A percentile compares a stretch with the other conserved stretches of the same genome.
Conservation (phyloP, 768 basidiomycete genomes). For the Gloeopeniophorella convolvens region DNA sequence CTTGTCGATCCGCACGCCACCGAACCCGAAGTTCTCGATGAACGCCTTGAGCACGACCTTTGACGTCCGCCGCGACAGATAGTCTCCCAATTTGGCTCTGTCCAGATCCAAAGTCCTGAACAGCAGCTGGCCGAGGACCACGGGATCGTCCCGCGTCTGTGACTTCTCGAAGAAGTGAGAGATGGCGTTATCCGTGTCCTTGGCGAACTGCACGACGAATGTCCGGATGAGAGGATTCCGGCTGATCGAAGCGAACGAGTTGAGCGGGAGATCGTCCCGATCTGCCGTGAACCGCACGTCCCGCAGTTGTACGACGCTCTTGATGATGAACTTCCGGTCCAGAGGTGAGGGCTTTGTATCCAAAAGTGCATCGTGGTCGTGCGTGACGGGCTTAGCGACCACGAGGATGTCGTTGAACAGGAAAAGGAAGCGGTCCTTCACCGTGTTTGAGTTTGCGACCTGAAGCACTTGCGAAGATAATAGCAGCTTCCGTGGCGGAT, state of each 20-base stretch:
- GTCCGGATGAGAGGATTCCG: constrained; percentile 59
- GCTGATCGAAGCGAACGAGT: constrained; percentile 31
- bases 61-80: constrained; percentile 68
- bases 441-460: constrained; percentile 88
- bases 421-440: constrained; percentile 94
- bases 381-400: constrained; percentile 82
- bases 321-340: constrained; percentile 81
- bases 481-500: constrained; percentile 81
- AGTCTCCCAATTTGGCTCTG: constrained; percentile 75
- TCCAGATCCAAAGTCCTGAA: constrained; percentile 85
- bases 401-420: constrained; percentile 95
- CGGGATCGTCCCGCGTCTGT: constrained; percentile 55
- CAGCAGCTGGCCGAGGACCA: constrained; percentile 65
- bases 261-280: constrained; percentile 53
- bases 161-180: constrained; percentile 59
- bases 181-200: constrained; percentile 78
- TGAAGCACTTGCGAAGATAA: constrained; percentile 85
- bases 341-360: constrained; percentile 48
- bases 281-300: constrained; percentile 65
- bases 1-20: constrained; percentile 77
- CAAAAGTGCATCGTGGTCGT: constrained; percentile 56
- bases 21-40: constrained; percentile 83
- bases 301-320: constrained; percentile 77
- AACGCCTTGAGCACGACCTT: constrained; percentile 75
- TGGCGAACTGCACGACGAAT: constrained; percentile 75